Conservation (phyloP, 208 protist genomes). For the Phytomonas francai region DNA sequence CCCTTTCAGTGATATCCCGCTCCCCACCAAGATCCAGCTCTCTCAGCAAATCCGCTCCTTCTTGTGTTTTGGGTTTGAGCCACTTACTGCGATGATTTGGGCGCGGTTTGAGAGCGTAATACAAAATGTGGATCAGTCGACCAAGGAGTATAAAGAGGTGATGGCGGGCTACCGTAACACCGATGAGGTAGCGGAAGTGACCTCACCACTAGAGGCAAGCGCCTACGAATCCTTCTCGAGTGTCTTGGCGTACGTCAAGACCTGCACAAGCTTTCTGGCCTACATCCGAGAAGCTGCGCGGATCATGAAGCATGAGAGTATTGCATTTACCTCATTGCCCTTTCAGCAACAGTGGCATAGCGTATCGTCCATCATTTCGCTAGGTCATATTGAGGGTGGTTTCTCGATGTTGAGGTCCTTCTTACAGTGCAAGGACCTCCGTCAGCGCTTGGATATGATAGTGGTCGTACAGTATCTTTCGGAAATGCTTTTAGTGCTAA, state of each 20-base stretch:
- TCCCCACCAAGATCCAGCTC: conserved; percentile 76
- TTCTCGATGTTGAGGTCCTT: conserved; percentile 65
- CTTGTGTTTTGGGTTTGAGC: conserved; percentile 78
- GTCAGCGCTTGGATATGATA: conserved; percentile 40
- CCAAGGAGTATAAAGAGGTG: conserved; percentile 55
- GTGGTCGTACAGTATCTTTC: conserved; percentile 51
- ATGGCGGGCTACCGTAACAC: conserved; percentile 50
- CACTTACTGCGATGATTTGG: conserved; percentile 64
- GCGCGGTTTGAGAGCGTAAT: conserved; percentile 24
- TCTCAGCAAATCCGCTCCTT: conserved; percentile 72
- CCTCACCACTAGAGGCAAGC: conserved; percentile 37
- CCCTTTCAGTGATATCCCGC: conserved; percentile 48
- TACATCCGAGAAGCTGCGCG: conserved; percentile 61
- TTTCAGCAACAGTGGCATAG: conserved; percentile 81
- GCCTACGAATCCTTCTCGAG: conserved; percentile 38
- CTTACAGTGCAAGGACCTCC: conserved; percentile 53
- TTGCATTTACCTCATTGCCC: conserved; percentile 18
- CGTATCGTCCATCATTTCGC: conserved; percentile 60
- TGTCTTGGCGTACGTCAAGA: conserved; percentile 62
- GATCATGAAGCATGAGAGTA: conserved; percentile 33
- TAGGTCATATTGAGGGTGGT: conserved; percentile 56
- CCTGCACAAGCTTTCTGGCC: conserved; percentile 48
- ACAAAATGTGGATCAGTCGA: conserved; percentile 34
- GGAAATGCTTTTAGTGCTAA: conserved; percentile 72
- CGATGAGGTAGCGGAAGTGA: conserved; percentile 55